Percentiles rank a stretch among this genome's conserved stretches.
Conservation (phyloP, 106 monocot genomes). For the Dioscorea alata region DNA sequence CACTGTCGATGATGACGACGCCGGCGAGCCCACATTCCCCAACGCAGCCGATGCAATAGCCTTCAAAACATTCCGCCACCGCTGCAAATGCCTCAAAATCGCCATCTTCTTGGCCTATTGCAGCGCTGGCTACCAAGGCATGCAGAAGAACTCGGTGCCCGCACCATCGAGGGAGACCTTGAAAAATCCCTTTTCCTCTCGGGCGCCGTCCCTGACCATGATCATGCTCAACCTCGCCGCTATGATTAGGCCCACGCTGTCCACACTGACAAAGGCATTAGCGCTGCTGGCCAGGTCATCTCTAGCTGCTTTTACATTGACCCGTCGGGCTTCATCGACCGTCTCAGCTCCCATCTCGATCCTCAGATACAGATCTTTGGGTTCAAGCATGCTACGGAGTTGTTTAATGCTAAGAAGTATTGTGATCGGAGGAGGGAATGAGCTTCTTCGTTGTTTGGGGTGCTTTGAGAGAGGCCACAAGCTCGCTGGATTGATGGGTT, state of each 20-base stretch:
- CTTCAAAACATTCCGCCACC: slow-evolving; percentile 5
- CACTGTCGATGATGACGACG: slow-evolving; percentile 14
- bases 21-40: background rate
- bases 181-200: slow-evolving; percentile 82
- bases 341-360: slow-evolving; percentile 55
- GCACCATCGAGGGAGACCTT: slow-evolving; percentile 88
- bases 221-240: slow-evolving; percentile 54
- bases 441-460: slow-evolving; percentile 57
- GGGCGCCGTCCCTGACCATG: slow-evolving; percentile 66
- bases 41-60: background rate
- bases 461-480: slow-evolving; percentile 83
- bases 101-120: slow-evolving; percentile 85
- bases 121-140: slow-evolving; percentile 91
- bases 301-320: slow-evolving; percentile 88
- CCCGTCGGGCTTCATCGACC: slow-evolving; percentile 51
- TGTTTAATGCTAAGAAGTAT: slow-evolving; percentile 93
- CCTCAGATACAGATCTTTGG: slow-evolving; percentile 75
- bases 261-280: slow-evolving; percentile 93
- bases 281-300: slow-evolving; percentile 85
- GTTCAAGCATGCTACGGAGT: slow-evolving; percentile 58
- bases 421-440: slow-evolving; percentile 82
- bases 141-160: slow-evolving; percentile 99
- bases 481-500: slow-evolving; percentile 39
- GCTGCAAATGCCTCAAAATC: slow-evolving; percentile 83
- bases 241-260: slow-evolving; percentile 93